phyloP scores from a whole-genome alignment of 495 filamentous ascomycete species.

The Platismatia glauca region DNA sequence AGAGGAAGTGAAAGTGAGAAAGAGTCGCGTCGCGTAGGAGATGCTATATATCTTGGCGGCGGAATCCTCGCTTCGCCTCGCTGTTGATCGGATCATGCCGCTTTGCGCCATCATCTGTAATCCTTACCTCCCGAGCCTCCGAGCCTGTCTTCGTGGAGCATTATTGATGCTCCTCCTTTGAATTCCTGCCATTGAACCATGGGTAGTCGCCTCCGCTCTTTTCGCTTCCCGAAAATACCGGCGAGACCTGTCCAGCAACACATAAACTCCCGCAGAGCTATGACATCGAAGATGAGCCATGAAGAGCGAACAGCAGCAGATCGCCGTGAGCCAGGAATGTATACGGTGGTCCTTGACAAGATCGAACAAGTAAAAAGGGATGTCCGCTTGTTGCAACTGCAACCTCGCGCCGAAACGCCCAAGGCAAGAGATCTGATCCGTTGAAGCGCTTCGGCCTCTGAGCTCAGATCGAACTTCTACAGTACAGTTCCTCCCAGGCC shows the following conservation, averaged over 20 bases:
- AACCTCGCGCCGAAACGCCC: conserved; percentile 22
- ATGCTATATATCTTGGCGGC: conserved; percentile 1
- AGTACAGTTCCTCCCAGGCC: conserved; percentile 65
- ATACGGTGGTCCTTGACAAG: conserved; percentile 39
- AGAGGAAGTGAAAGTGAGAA: neutral
- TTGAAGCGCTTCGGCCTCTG: conserved; percentile 1
- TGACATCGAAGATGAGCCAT: conserved; percentile 27
- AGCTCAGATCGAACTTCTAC: conserved; percentile 11
- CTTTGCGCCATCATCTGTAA: neutral
- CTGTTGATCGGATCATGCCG: conserved; percentile 11
- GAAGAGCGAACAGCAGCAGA: conserved; percentile 63
- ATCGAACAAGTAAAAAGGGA: conserved; percentile 41
- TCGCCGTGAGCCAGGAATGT: conserved; percentile 52
- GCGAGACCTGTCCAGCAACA: neutral
- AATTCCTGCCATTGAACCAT: neutral
- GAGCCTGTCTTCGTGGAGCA: too few relatives aligned
- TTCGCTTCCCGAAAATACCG: neutral
- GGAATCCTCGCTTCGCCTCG: conserved; percentile 8
- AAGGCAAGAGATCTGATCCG: conserved; percentile 12
- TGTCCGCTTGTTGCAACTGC: conserved; percentile 43
- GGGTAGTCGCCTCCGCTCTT: neutral
- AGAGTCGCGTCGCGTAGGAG: conserved; percentile 12
- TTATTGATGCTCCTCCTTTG: neutral
- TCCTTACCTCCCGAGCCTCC: too few relatives aligned
- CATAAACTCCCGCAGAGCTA: neutral